phyloP scores from a whole-genome alignment of 2,329 filamentous ascomycete genomes.

The Fusarium pseudocircinatum region DNA sequence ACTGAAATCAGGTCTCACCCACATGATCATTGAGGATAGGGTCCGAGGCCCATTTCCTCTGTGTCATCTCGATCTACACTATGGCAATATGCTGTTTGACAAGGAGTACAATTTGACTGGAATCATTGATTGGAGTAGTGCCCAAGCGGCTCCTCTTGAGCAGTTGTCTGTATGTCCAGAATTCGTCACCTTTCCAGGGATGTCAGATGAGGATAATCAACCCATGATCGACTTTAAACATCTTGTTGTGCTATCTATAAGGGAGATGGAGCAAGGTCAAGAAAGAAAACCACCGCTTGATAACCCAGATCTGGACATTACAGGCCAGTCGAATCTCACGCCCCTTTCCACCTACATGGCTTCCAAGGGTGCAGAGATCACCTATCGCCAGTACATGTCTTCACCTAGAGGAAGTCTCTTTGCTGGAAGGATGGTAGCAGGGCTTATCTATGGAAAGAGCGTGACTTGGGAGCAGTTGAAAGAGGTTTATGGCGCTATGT shows the following conservation, averaged over 20 bases:
- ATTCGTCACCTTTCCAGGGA: constrained; percentile 43
- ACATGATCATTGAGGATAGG: constrained; percentile 44
- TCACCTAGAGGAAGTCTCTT: constrained; percentile 28
- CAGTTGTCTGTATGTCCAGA: constrained; percentile 49
- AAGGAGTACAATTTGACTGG: constrained; percentile 51
- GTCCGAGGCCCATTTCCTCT: constrained; percentile 49
- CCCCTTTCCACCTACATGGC: constrained; percentile 34
- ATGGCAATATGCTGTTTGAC: constrained; percentile 54
- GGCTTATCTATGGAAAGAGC: constrained; percentile 32
- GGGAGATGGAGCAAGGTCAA: constrained; percentile 16
- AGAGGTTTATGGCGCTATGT: constrained; percentile 34
- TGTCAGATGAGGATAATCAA: constrained; percentile 38
- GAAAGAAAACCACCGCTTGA: constrained; percentile 15
- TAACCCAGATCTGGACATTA: neutral
- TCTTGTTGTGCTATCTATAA: constrained; percentile 23
- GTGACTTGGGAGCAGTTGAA: constrained; percentile 41
- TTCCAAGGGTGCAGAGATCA: constrained; percentile 33
- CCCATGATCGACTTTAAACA: constrained; percentile 33
- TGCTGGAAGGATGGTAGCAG: constrained; percentile 27
- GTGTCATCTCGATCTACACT: constrained; percentile 48
- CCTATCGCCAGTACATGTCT: constrained; percentile 37
- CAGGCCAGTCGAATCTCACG: constrained; percentile 6
- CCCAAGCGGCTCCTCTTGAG: constrained; percentile 48
- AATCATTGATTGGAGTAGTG: constrained; percentile 50
- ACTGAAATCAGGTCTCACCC: constrained; percentile 40